phyloP scores from a whole-genome alignment of 2,329 filamentous ascomycete genomes.

The Diplocarpon mali region DNA sequence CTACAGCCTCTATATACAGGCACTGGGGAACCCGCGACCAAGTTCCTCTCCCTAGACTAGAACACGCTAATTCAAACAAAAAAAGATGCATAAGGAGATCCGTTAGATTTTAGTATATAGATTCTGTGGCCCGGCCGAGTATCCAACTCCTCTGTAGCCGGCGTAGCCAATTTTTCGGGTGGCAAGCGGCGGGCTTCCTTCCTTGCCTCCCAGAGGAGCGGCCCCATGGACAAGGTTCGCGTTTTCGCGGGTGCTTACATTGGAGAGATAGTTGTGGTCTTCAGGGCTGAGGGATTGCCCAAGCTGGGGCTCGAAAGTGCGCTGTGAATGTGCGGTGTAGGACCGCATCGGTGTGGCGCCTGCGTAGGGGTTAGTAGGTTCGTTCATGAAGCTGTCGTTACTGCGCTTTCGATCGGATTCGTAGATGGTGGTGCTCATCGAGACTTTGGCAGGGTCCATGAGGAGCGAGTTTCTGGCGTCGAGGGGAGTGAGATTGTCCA shows the following conservation, averaged over 20 bases:
- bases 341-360: constrained; percentile 17
- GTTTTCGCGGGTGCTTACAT: constrained; percentile 13
- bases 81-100: constrained; percentile 9
- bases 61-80: constrained; percentile 10
- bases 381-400: constrained; percentile 21
- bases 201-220: constrained; percentile 19
- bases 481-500: constrained; percentile 75
- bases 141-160: constrained; percentile 17
- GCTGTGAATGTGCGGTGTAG: constrained; percentile 8
- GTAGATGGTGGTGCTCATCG: constrained; percentile 12
- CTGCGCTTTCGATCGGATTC: constrained; percentile 16
- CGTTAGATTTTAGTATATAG: constrained; percentile 4
- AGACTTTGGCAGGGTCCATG: constrained; percentile 17
- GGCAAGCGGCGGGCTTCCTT: constrained; percentile 8
- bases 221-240: constrained; percentile 17
- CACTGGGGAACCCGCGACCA: neutral
- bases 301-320: constrained; percentile 8
- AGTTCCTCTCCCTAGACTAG: neutral
- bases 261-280: constrained; percentile 6
- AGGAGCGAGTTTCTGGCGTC: constrained; percentile 81
- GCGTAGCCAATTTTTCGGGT: constrained; percentile 6
- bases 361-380: constrained; percentile 23
- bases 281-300: constrained; percentile 3
- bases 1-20: constrained; percentile 1
- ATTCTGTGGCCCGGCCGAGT: constrained; percentile 12